These are phyloP conservation scores for Cercospora zeae-maydis DNA, from an alignment of 2,329 filamentous ascomycete species.

Conservation along the genomic window DNA sequence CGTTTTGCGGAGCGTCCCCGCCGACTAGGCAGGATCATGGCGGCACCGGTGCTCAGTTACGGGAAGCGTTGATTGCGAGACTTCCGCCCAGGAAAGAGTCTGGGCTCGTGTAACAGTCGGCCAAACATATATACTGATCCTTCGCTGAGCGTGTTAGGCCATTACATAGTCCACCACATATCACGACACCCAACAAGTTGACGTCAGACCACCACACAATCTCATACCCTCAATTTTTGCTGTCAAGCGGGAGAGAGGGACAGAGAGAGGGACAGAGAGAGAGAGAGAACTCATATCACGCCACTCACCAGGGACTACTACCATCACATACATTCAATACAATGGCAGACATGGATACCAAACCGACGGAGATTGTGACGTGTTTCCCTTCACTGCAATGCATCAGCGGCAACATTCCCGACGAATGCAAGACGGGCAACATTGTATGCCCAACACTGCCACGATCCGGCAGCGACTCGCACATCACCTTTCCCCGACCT, in stretches of 20 bases:
- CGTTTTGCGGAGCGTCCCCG: slow-evolving; percentile 10
- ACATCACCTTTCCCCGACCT: slow-evolving; percentile 16
- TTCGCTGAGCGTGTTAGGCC: slow-evolving; percentile 10
- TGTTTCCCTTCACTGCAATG: slow-evolving; percentile 26
- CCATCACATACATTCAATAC: not conserved
- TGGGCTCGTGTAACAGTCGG: slow-evolving; percentile 10
- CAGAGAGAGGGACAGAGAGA: no score
- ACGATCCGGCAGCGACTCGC: slow-evolving; percentile 7
- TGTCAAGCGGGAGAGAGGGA: no score
- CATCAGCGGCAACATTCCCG: slow-evolving; percentile 21
- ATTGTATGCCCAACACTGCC: slow-evolving; percentile 22
- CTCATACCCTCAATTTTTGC: not conserved
- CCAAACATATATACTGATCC: slow-evolving; percentile 18
- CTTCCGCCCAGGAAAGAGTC: slow-evolving; percentile 3
- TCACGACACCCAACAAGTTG: slow-evolving; percentile 2
- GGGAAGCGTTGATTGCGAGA: slow-evolving; percentile 13
- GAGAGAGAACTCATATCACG: not conserved
- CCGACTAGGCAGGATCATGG: slow-evolving; percentile 12
- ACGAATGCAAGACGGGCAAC: slow-evolving; percentile 23
- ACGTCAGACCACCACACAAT: not conserved
- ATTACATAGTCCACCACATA: slow-evolving; percentile 12
- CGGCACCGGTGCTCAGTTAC: slow-evolving; percentile 9
- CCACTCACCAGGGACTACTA: not conserved
- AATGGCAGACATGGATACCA: slow-evolving; percentile 12
- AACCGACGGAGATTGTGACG: slow-evolving; percentile 19